Base-by-base conservation (phyloP, 345 rosid genomes). In the Gossypium rotundifolium region DNA sequence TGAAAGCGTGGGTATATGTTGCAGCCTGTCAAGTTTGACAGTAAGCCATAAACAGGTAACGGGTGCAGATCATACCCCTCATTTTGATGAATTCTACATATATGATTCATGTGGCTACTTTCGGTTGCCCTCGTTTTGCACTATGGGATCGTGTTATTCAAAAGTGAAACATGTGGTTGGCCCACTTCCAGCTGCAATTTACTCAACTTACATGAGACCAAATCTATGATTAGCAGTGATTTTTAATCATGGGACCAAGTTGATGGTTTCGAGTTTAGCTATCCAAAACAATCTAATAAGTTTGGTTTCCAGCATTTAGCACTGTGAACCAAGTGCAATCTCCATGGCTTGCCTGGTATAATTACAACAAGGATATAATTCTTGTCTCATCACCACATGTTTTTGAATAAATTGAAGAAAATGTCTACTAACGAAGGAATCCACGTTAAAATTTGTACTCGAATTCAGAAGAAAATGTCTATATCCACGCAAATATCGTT, bases 21-120 rank as follows among this genome's bases (percentile, higher is more conserved):
- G 72, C 73, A 70, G 73, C 48, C 61, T 70, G 64, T 52, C 61
- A 52, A 29, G 25, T 70, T 70, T 70, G 73, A 70, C 73, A 29
- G 17, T 33, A 70, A 70, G 61, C 40, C 27, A 60, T 60, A 60
- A 60, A 27, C n/a, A 60, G 64, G n/a, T 25, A 60, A 1, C 64
- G 7, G 20, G 57, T 52, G 57, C 71, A 51, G 14, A 57, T 3
- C 11, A 57, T 22, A 57, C 62, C 62, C 29, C 29, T 57, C 62
- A 11, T 59, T 25, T 59, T 59, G 64, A 59, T 59, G 6, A 29
- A 29, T 11, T 70, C 46, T 29, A 68, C 62, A n/a, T 70, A 71
- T 55, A 71, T 55, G 12, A 55, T 54, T 33, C 17, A 55, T 38
- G 74, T 42, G 74, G 64, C 27, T 42, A 57, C 65, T 57, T 71